Evolutionary conservation across 192 early-diverging fungal species (phyloP).

Genomic region (Entomortierella lignicola): DNA sequence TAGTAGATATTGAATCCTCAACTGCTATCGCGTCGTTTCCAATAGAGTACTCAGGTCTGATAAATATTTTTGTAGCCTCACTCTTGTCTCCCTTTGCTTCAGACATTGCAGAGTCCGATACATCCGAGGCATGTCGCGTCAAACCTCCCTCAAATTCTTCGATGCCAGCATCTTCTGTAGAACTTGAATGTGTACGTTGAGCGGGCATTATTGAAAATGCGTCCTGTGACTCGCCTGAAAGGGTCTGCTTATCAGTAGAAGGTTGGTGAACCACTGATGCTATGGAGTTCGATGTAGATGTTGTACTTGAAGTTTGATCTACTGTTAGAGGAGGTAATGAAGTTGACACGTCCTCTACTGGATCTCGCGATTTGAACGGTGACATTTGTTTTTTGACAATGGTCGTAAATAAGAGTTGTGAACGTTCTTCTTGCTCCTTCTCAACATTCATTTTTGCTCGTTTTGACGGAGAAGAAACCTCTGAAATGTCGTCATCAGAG

Average conservation of each 20-base stretch:
- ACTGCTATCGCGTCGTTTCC: background rate
- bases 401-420: background rate
- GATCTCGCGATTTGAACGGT: conserved; percentile 13
- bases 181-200: background rate
- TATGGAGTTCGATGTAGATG: too few relatives aligned
- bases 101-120: background rate
- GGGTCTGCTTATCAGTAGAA: background rate
- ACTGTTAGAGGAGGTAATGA: background rate
- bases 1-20: background rate
- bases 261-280: too few relatives aligned
- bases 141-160: background rate
- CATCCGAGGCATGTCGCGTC: background rate
- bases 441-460: background rate
- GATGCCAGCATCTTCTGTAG: background rate
- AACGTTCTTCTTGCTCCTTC: background rate
- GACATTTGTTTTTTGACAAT: background rate
- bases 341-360: background rate
- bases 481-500: conserved; percentile 14
- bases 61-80: too few relatives aligned
- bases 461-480: conserved; percentile 6
- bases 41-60: too few relatives aligned
- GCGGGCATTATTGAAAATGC: background rate
- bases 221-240: background rate
- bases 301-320: background rate
- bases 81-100: too few relatives aligned